phyloP scores from a whole-genome alignment of 2,329 filamentous ascomycete species.

The Emericellopsis cladophorae region DNA sequence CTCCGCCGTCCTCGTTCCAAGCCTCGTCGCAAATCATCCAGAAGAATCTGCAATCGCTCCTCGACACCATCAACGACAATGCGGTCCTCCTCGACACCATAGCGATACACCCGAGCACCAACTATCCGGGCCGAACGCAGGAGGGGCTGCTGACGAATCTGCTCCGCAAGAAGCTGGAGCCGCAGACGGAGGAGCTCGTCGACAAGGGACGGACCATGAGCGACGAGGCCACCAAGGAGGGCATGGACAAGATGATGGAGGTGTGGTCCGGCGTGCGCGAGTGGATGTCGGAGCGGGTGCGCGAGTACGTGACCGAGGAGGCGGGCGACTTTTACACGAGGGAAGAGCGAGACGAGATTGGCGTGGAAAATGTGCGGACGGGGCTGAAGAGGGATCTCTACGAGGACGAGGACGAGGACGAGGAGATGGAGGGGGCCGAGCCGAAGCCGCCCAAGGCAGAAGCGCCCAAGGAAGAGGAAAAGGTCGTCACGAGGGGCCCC shows the following conservation, averaged over 20 bases:
- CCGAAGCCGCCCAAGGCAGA: not conserved
- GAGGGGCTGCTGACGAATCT: constrained; percentile 55
- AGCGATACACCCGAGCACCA: constrained; percentile 63
- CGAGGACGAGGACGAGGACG: constrained; percentile 39
- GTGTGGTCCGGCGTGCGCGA: constrained; percentile 40
- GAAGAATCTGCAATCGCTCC: constrained; percentile 54
- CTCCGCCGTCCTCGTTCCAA: constrained; percentile 61
- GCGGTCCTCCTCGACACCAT: constrained; percentile 55
- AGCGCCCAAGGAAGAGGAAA: constrained; percentile 8
- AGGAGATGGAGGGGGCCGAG: constrained; percentile 26
- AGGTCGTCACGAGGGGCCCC: constrained; percentile 15
- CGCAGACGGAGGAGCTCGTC: constrained; percentile 62
- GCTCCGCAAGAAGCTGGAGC: constrained; percentile 74
- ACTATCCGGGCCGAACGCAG: constrained; percentile 59
- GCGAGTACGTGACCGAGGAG: constrained; percentile 27
- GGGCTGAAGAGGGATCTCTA: constrained; percentile 47
- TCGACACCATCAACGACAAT: constrained; percentile 52
- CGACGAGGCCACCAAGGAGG: constrained; percentile 27
- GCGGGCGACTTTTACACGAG: constrained; percentile 55
- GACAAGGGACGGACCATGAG: constrained; percentile 44
- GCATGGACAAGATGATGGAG: constrained; percentile 29
- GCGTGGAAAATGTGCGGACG: constrained; percentile 58
- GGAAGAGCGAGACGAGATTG: constrained; percentile 49
- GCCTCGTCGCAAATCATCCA: constrained; percentile 61
- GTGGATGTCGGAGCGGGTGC: constrained; percentile 27